Evolutionary conservation across 225 moss, liverwort and hornwort genomes (phyloP).

Genomic region (Takakia lepidozioides): DNA sequence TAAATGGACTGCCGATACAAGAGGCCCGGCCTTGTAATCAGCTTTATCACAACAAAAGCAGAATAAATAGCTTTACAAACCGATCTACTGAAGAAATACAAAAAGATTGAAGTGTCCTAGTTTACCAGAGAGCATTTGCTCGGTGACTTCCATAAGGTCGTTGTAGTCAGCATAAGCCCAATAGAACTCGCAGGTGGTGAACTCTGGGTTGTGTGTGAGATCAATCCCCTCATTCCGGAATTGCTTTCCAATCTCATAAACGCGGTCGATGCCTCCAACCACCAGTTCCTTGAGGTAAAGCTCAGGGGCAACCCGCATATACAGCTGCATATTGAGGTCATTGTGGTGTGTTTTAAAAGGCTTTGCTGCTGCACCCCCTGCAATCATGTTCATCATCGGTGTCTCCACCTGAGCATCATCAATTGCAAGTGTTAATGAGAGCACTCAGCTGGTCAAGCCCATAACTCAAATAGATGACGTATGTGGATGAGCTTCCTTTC

Average conservation of each 20-base stretch:
- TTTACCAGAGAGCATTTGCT: constrained; percentile 79
- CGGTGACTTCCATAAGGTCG: constrained; percentile 81
- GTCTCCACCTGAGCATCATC: constrained; percentile 99
- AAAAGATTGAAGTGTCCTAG: neutral
- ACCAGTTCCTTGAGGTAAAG: constrained; percentile 78
- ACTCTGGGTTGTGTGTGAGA: constrained; percentile 94
- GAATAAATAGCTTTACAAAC: too few relatives aligned
- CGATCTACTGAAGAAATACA: too few relatives aligned
- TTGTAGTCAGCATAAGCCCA: constrained; percentile 96
- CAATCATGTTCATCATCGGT: constrained; percentile 98
- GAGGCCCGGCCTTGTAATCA: too few relatives aligned
- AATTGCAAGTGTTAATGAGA: too few relatives aligned
- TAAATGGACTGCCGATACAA: too few relatives aligned
- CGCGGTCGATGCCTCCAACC: constrained; percentile 89
- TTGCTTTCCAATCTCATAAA: constrained; percentile 96
- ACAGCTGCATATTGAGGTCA: constrained; percentile 81
- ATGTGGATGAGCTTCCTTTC: too few relatives aligned
- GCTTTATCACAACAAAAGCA: too few relatives aligned
- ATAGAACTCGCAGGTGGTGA: constrained; percentile 94
- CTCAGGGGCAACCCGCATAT: constrained; percentile 92
- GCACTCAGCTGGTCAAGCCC: too few relatives aligned
- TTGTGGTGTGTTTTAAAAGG: constrained; percentile 96
- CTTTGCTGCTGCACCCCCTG: constrained; percentile 91
- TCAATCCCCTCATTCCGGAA: constrained; percentile 96
- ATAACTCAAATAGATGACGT: too few relatives aligned